phyloP scores from a whole-genome alignment of 345 rosid genomes.

The Ceriops decandra region DNA sequence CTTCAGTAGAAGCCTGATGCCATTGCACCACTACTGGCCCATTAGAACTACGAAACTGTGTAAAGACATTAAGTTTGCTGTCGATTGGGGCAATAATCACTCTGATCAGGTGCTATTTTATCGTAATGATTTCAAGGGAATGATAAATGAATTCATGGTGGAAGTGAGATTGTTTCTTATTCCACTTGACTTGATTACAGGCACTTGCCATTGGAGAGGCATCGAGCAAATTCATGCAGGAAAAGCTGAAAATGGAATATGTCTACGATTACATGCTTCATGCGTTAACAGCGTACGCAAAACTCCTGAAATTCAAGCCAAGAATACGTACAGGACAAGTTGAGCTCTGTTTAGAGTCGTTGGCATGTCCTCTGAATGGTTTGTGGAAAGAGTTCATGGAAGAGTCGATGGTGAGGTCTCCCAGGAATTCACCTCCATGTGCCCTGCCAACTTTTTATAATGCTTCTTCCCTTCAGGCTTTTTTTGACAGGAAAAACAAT shows the following conservation, averaged over 20 bases:
- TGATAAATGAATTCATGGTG: background rate
- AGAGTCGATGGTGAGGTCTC: slow-evolving; percentile 53
- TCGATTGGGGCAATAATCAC: slow-evolving; percentile 70
- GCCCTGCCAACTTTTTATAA: slow-evolving; percentile 44
- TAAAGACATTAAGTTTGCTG: slow-evolving; percentile 57
- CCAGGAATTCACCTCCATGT: slow-evolving; percentile 51
- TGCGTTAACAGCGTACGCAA: slow-evolving; percentile 54
- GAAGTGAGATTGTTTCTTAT: background rate
- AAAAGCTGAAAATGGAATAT: slow-evolving; percentile 51
- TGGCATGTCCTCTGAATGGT: slow-evolving; percentile 41
- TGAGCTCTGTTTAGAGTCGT: slow-evolving; percentile 47
- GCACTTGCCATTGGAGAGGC: slow-evolving; percentile 59
- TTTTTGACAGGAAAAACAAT: slow-evolving; percentile 36
- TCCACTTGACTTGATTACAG: slow-evolving; percentile 16
- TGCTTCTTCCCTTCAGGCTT: slow-evolving; percentile 28
- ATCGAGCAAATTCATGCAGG: slow-evolving; percentile 45
- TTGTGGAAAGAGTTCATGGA: slow-evolving; percentile 45
- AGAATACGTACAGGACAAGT: slow-evolving; percentile 39
- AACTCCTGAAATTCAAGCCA: slow-evolving; percentile 66
- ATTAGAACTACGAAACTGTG: slow-evolving; percentile 50
- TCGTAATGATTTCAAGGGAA: background rate
- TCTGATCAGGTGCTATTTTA: slow-evolving; percentile 21
- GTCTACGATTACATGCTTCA: slow-evolving; percentile 79
- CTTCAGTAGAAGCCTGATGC: slow-evolving; percentile 59
- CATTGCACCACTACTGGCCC: slow-evolving; percentile 78